Percentiles rank a stretch among this genome's conserved stretches.
These are phyloP conservation scores for Ustilago shanxiensis DNA, from an alignment of 1,284 basidiomycete genomes.

Conservation along the genomic window DNA sequence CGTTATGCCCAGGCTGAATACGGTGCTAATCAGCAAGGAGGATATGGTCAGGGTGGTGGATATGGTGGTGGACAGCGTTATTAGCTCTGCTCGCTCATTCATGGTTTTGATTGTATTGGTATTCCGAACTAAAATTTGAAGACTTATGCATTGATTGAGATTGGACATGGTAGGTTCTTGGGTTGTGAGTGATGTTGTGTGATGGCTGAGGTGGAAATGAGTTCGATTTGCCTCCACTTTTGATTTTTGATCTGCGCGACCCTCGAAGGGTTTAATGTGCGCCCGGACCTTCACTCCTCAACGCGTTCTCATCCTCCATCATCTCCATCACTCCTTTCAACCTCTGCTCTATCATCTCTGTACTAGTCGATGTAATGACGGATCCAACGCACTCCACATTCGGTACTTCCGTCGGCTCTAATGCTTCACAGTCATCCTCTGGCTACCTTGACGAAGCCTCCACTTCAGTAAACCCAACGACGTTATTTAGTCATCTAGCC, in stretches of 20 bases:
- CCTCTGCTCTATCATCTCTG: no score
- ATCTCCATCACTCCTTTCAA: no score
- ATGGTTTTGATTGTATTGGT: slow-evolving; percentile 11
- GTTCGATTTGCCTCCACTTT: slow-evolving; percentile 8
- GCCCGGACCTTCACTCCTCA: not conserved
- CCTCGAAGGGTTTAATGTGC: slow-evolving; percentile 6
- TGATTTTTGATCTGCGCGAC: no score
- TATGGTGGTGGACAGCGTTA: not conserved
- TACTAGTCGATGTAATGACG: not conserved
- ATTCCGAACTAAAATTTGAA: not conserved
- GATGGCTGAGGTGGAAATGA: not conserved
- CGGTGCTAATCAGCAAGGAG: slow-evolving; percentile 22
- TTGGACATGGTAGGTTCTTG: not conserved
- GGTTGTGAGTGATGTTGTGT: not conserved
- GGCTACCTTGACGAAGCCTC: slow-evolving; percentile 27
- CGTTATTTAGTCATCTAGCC: slow-evolving; percentile 22
- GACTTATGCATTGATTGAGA: slow-evolving; percentile 1
- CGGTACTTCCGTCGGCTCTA: not conserved
- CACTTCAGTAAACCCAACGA: slow-evolving; percentile 3
- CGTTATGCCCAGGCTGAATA: slow-evolving; percentile 48
- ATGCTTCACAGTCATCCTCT: no score
- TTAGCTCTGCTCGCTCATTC: not conserved
- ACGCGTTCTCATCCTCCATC: no score
- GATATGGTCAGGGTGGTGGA: slow-evolving; percentile 8
- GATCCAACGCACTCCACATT: not conserved